phyloP scores from a whole-genome alignment of 2,329 filamentous ascomycete genomes.

The Ceratocystiopsis minuta region DNA sequence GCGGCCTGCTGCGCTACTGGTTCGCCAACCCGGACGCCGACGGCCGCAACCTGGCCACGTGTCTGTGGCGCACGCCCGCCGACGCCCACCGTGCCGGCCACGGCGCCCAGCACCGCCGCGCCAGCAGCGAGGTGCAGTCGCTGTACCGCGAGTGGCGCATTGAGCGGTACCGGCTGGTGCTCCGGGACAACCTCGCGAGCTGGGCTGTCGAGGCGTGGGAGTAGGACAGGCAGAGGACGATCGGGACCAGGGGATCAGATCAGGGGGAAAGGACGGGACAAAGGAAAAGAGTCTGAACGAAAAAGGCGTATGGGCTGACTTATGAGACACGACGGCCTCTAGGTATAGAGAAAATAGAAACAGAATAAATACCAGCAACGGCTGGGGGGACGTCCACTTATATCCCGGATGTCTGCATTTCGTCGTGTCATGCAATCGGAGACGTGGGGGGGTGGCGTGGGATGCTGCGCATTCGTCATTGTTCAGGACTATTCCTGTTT shows the following conservation, averaged over 20 bases:
- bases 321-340: too few relatives aligned
- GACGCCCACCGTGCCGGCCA: constrained; percentile 41
- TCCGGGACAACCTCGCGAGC: constrained; percentile 43
- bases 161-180: constrained; percentile 48
- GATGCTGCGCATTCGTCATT: too few relatives aligned
- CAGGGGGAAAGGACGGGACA: background rate
- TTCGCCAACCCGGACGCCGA: constrained; percentile 57
- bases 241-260: too few relatives aligned
- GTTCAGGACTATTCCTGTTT: too few relatives aligned
- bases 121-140: constrained; percentile 43
- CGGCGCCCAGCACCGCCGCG: constrained; percentile 45
- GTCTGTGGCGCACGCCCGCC: constrained; percentile 42
- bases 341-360: too few relatives aligned
- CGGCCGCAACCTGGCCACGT: constrained; percentile 67
- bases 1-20: constrained; percentile 81
- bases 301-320: too few relatives aligned
- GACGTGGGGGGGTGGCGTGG: too few relatives aligned
- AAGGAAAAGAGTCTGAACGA: background rate
- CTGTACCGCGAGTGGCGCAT: constrained; percentile 51
- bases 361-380: too few relatives aligned
- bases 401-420: too few relatives aligned
- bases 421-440: too few relatives aligned
- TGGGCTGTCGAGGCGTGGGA: constrained; percentile 49
- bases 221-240: background rate
- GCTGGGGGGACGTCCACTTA: too few relatives aligned